Conservation (phyloP, 306 rosid species). For the Begonia loranthoides region DNA sequence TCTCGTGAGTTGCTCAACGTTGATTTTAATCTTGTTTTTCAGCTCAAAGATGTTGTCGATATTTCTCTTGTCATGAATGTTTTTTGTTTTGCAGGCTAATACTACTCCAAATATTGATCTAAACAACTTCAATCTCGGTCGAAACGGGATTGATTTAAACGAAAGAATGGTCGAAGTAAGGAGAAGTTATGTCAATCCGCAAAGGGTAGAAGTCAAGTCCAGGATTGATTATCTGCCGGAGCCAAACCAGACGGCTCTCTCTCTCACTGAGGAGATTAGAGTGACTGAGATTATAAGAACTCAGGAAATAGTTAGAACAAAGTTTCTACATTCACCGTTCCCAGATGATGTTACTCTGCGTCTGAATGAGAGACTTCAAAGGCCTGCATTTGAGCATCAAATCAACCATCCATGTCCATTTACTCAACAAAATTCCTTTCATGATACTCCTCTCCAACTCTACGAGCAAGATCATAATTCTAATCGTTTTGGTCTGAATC, state of each 20-base stretch:
- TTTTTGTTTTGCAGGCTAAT: too few species aligned
- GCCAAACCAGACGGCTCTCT: not conserved
- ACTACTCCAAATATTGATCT: too few species aligned
- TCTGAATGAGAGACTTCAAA: not conserved
- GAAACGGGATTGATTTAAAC: not conserved
- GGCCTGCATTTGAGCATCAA: not conserved
- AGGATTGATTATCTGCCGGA: conserved; percentile 4
- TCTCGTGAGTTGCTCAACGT: too few species aligned
- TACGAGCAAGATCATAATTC: too few species aligned
- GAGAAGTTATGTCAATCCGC: not conserved
- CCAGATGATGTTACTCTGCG: conserved; percentile 2
- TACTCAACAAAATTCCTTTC: too few species aligned
- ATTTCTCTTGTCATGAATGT: too few species aligned
- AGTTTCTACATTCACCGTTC: conserved; percentile 2
- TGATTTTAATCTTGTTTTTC: too few species aligned
- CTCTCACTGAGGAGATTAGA: not conserved
- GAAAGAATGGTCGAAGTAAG: not conserved
- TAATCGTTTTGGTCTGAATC: too few species aligned
- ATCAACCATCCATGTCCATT: too few species aligned
- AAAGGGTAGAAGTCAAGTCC: conserved; percentile 2
- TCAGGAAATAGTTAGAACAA: conserved; percentile 4
- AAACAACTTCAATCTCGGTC: too few species aligned
- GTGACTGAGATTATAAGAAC: conserved; percentile 7
- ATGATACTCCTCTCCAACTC: too few species aligned
- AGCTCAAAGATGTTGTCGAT: too few species aligned